These are phyloP conservation scores for Peronosclerospora sorghi DNA, from an alignment of 352 stramenopile genomes.

Conservation along the genomic window DNA sequence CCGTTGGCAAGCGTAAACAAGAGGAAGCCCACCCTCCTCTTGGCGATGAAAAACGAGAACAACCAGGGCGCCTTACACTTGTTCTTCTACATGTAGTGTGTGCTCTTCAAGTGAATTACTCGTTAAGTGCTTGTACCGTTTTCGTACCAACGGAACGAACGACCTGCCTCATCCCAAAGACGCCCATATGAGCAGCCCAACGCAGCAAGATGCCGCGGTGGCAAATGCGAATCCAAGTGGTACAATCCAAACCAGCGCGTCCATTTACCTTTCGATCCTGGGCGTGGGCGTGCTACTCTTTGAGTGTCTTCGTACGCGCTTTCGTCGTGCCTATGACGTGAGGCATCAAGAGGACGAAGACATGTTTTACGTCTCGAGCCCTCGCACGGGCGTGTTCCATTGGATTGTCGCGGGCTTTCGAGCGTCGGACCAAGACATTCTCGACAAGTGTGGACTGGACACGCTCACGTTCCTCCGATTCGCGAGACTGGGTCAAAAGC, in stretches of 20 bases:
- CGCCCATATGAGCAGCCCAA: slow-evolving; percentile 19
- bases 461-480: slow-evolving; percentile 66
- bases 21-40: too few relatives aligned
- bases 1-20: too few relatives aligned
- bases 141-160: too few relatives aligned
- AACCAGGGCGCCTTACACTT: too few relatives aligned
- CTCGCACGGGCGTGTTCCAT: slow-evolving; percentile 22
- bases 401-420: slow-evolving; percentile 37
- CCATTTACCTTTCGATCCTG: slow-evolving; percentile 56
- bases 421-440: slow-evolving; percentile 48
- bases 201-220: slow-evolving; percentile 33
- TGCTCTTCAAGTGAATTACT: too few relatives aligned
- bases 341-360: slow-evolving; percentile 25
- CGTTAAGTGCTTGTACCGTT: too few relatives aligned
- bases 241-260: slow-evolving; percentile 53
- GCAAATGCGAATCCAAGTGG: slow-evolving; percentile 55
- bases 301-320: slow-evolving; percentile 42
- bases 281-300: slow-evolving; percentile 42
- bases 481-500: slow-evolving; percentile 50
- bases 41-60: too few relatives aligned
- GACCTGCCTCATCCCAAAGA: background rate
- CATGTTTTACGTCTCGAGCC: slow-evolving; percentile 16
- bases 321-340: slow-evolving; percentile 43
- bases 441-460: slow-evolving; percentile 64
- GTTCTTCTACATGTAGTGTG: too few relatives aligned